A percentile compares a stretch with the other conserved stretches of the same genome.
Evolutionary conservation across 176 grass and related monocot species (phyloP).

Genomic region (Oryza punctata): DNA sequence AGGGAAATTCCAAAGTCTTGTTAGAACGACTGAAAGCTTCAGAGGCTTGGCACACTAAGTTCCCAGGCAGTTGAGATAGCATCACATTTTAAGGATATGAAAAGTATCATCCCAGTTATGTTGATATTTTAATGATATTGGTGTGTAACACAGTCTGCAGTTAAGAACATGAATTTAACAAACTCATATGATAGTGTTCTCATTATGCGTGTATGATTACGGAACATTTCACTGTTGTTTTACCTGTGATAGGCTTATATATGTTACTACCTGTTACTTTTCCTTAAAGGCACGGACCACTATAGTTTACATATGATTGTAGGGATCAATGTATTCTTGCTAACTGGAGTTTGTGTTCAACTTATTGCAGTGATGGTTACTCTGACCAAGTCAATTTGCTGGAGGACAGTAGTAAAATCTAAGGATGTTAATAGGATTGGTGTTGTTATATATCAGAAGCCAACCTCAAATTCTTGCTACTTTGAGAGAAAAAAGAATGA

Average conservation of each 20-base stretch:
- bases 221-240: neutral
- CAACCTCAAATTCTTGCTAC: constrained; percentile 74
- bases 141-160: neutral
- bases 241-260: neutral
- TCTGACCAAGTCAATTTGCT: constrained; percentile 85
- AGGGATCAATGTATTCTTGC: constrained; percentile 30
- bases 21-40: neutral
- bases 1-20: neutral
- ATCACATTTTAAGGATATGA: neutral
- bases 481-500: constrained; percentile 48
- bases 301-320: constrained; percentile 22
- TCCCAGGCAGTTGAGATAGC: neutral
- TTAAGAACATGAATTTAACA: constrained; percentile 15
- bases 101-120: neutral
- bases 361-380: constrained; percentile 69
- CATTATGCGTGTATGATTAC: neutral
- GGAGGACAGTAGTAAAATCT: constrained; percentile 76
- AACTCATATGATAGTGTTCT: neutral
- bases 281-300: neutral
- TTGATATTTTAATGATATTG: constrained; percentile 18
- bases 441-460: constrained; percentile 94
- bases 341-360: constrained; percentile 30
- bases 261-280: neutral
- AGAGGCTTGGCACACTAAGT: neutral
- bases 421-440: constrained; percentile 66